A percentile compares a stretch with the other conserved stretches of the same genome.
phyloP scores from a whole-genome alignment of 1,284 basidiomycete species.

The Moesziomyces sp. region DNA sequence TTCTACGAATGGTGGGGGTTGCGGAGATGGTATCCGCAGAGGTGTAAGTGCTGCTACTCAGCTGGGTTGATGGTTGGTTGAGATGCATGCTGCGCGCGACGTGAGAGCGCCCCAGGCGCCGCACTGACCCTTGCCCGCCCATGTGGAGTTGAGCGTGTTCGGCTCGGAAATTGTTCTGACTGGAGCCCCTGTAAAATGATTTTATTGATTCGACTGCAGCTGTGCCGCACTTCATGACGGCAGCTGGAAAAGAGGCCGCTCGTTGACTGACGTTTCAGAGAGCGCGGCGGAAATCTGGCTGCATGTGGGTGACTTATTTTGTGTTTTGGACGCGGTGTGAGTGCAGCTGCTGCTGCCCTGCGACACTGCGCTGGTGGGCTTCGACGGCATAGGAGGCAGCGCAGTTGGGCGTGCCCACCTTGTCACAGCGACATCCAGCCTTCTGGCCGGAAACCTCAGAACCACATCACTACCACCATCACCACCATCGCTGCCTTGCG shows the following conservation, averaged over 20 bases:
- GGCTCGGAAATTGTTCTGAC: not conserved
- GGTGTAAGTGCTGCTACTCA: too few relatives aligned
- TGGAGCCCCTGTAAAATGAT: not conserved
- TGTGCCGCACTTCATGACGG: not conserved
- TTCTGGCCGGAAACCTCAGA: too few relatives aligned
- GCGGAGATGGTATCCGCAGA: too few relatives aligned
- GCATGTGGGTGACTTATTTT: not conserved
- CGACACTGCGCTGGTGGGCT: not conserved
- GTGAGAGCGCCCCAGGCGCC: too few relatives aligned
- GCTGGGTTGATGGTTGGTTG: too few relatives aligned
- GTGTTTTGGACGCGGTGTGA: not conserved
- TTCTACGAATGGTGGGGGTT: too few relatives aligned
- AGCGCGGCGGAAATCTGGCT: not conserved
- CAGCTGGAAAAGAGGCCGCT: not conserved
- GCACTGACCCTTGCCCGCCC: not conserved
- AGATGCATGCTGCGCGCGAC: too few relatives aligned
- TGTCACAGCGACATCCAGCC: not conserved
- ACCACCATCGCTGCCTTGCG: not conserved
- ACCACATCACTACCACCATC: not conserved
- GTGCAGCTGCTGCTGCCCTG: not conserved
- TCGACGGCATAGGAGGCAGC: not conserved
- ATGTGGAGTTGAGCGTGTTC: not conserved
- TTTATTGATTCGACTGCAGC: not conserved
- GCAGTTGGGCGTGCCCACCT: not conserved
- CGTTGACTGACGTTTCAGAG: too few relatives aligned